Percentiles rank a stretch among this genome's conserved stretches.
These are phyloP conservation scores for Carnegiea gigantea DNA, from an alignment of 179 eudicot species.

Conservation along the genomic window DNA sequence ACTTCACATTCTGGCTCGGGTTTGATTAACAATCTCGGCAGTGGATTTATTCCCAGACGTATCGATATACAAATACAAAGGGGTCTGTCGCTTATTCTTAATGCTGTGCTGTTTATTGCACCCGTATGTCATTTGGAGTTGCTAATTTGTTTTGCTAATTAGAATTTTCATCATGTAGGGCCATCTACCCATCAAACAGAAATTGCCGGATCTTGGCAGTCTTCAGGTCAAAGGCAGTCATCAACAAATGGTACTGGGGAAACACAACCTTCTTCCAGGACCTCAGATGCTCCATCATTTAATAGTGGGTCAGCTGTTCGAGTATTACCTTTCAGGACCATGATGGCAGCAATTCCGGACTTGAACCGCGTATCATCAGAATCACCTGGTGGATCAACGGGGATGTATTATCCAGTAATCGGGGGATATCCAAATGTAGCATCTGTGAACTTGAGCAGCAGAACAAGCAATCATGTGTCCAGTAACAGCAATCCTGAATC, in stretches of 20 bases:
- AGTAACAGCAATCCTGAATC: conserved; percentile 28
- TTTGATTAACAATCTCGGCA: conserved; percentile 46
- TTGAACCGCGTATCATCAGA: conserved; percentile 49
- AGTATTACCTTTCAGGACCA: conserved; percentile 60
- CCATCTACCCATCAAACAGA: conserved; percentile 49
- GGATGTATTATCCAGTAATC: conserved; percentile 55
- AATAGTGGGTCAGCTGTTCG: conserved; percentile 52
- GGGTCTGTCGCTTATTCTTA: conserved; percentile 40
- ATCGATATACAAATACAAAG: conserved; percentile 85
- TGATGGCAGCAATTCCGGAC: conserved; percentile 64
- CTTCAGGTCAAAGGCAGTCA: conserved; percentile 40
- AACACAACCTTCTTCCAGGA: conserved; percentile 39
- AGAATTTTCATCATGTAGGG: conserved; percentile 28
- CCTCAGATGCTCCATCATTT: conserved; percentile 41
- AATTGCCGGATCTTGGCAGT: conserved; percentile 46
- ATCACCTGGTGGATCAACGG: conserved; percentile 50
- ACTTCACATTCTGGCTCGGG: conserved; percentile 45
- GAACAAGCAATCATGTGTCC: conserved; percentile 46
- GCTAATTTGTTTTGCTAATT: conserved; percentile 18
- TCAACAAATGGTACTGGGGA: conserved; percentile 29
- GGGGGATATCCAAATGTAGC: conserved; percentile 59
- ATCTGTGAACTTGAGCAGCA: conserved; percentile 40
- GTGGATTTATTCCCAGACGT: conserved; percentile 68
- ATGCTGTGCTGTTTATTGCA: background rate
- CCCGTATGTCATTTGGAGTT: background rate